Conservation (phyloP, 2,329 filamentous ascomycete genomes). For the Tetracladium maxilliforme region DNA sequence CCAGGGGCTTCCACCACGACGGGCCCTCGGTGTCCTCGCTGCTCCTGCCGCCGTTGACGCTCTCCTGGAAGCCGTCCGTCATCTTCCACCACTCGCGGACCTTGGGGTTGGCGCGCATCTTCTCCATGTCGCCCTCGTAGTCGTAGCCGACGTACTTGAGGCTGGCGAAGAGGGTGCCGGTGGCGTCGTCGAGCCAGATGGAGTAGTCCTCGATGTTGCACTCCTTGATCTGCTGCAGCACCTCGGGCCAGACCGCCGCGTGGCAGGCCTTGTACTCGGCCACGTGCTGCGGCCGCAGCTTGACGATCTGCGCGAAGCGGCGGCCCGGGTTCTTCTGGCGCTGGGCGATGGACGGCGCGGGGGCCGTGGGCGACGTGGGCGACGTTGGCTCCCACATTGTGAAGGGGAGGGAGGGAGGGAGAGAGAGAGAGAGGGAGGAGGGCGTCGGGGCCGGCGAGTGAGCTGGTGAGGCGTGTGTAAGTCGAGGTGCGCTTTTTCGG, state of each 20-base stretch:
- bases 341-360: constrained; percentile 11
- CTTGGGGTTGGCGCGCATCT: constrained; percentile 57
- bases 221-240: constrained; percentile 59
- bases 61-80: constrained; percentile 64
- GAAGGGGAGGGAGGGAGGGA: too few species aligned
- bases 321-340: constrained; percentile 28
- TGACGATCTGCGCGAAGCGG: constrained; percentile 58
- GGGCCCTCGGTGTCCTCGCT: constrained; percentile 43
- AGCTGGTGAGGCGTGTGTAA: too few species aligned
- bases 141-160: constrained; percentile 70
- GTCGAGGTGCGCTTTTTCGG: too few species aligned
- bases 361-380: constrained; percentile 8
- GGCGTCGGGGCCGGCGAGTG: too few species aligned
- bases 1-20: constrained; percentile 54
- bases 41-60: constrained; percentile 40
- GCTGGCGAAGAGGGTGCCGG: constrained; percentile 53
- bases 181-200: constrained; percentile 53
- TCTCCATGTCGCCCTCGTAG: constrained; percentile 61
- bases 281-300: constrained; percentile 50
- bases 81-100: constrained; percentile 70
- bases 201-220: constrained; percentile 67
- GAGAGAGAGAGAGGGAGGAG: too few species aligned
- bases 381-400: constrained; percentile 3
- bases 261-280: constrained; percentile 62
- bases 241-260: constrained; percentile 62